Base-by-base conservation (phyloP, 1,284 basidiomycete species). In the Sporisorium iseilematis-ciliati region DNA sequence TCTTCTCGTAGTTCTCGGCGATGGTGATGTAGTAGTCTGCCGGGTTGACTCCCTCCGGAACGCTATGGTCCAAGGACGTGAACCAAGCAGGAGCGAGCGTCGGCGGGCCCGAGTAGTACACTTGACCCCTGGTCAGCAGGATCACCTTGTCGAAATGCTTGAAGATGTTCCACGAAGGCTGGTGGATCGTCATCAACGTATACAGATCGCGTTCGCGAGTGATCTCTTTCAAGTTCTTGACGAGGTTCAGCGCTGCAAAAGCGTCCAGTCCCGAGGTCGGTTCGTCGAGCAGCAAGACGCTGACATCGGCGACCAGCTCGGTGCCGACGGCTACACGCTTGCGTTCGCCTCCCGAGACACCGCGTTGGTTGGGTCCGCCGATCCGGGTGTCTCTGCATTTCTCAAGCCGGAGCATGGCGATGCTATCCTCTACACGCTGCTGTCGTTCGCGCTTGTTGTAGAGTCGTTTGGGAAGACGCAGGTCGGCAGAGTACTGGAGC, bases 81-180 rank as follows among this genome's bases (percentile, higher is more conserved):
- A 76, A 79, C 70, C 75, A 81, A 0, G 58, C 62, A 4, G 77
- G 55, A 2, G 77, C 71, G 3, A 58, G 46, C 3, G 59, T 49
- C 5, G 79, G 78, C 6, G 68, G 56, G 16, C 79, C 79, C 26
- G 74, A 67, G 60, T 73, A 81, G 49, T 79, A 56, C 11, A 62
- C 59, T 49, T 66, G 67, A 14, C 79, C 79, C 7, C 57, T 64
- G 3, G 75, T 71, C 4, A 81, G 58, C 12, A 81, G 50, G 41
- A 81, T 75, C 49, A 70, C 65, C 20, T 60, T 60, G 46, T 79
- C 76, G 49, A 78, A 75, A 21, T 67, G 59, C 48, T 74, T 59
- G 43, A 78, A 81, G 50, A 81, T 77, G 54, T 76, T 61, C 58
- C 73, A 79, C 45, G 72, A 76, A 4, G 79, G 79, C 48, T 81